phyloP scores from a whole-genome alignment of 208 protist species.

The Acanthamoeba royreba region DNA sequence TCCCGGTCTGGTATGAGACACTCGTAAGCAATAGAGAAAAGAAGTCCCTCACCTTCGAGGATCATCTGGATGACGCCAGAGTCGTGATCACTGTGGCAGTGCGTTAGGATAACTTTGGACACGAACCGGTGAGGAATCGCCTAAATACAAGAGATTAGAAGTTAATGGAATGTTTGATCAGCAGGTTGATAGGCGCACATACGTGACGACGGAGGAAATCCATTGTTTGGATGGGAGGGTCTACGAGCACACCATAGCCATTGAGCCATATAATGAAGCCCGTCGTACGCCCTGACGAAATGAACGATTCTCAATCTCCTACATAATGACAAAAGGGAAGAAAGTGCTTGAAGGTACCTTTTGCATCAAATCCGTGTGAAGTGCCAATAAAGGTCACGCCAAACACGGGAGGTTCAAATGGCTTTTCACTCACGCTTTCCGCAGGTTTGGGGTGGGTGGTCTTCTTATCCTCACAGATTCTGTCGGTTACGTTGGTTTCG shows the following conservation, averaged over 20 bases:
- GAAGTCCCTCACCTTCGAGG: constrained; percentile 72
- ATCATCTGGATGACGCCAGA: constrained; percentile 73
- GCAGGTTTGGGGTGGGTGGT: background rate
- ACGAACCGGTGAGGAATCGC: constrained; percentile 59
- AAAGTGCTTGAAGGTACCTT: no score
- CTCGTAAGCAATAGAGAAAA: no score
- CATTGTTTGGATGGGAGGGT: constrained; percentile 69
- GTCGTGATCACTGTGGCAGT: constrained; percentile 79
- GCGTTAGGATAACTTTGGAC: constrained; percentile 71
- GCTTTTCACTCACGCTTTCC: no score
- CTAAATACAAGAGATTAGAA: background rate
- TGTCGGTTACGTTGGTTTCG: background rate
- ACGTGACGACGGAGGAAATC: constrained; percentile 50
- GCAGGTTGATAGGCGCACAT: background rate
- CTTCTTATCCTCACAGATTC: background rate
- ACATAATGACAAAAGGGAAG: no score
- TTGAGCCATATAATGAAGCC: constrained; percentile 78
- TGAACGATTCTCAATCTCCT: no score
- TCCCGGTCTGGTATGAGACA: no score
- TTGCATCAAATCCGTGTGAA: constrained; percentile 70
- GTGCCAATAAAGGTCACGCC: constrained; percentile 75
- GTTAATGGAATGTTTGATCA: background rate
- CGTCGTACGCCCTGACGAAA: constrained; percentile 52
- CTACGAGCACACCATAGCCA: constrained; percentile 71
- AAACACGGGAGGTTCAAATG: constrained; percentile 68